phyloP scores from a whole-genome alignment of 805 yeast species.

The Saturnispora galanensis region DNA sequence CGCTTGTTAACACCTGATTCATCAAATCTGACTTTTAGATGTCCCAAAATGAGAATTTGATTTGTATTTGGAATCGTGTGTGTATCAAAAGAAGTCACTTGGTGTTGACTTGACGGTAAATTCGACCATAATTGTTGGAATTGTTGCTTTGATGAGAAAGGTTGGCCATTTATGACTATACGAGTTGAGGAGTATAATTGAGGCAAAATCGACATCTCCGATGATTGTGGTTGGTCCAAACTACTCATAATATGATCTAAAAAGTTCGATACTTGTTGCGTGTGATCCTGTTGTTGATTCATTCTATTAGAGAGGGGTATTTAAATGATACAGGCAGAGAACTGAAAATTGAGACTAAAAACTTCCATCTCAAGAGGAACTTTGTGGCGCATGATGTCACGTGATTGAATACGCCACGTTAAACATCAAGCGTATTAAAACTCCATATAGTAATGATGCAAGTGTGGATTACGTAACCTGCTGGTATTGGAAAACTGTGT shows the following conservation, averaged over 20 bases:
- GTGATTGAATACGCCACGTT: no score
- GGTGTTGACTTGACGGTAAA: conserved; percentile 52
- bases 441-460: no score
- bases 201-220: conserved; percentile 25
- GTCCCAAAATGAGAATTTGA: conserved; percentile 32
- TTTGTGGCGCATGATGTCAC: no score
- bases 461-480: no score
- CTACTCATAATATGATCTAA: conserved; percentile 20
- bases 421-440: no score
- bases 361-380: no score
- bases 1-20: conserved; percentile 60
- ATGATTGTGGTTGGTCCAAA: conserved; percentile 18
- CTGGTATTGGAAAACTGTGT: no score
- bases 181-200: conserved; percentile 44
- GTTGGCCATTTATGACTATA: conserved; percentile 49
- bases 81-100: conserved; percentile 51
- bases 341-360: no score
- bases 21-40: conserved; percentile 60
- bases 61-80: conserved; percentile 48
- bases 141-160: conserved; percentile 39
- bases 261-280: conserved; percentile 1
- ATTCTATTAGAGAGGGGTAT: not conserved
- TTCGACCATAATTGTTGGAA: conserved; percentile 53
- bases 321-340: no score
- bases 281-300: not conserved